Evolutionary conservation across 768 basidiomycete species (phyloP).

Genomic region (Lactarius deliciosus): DNA sequence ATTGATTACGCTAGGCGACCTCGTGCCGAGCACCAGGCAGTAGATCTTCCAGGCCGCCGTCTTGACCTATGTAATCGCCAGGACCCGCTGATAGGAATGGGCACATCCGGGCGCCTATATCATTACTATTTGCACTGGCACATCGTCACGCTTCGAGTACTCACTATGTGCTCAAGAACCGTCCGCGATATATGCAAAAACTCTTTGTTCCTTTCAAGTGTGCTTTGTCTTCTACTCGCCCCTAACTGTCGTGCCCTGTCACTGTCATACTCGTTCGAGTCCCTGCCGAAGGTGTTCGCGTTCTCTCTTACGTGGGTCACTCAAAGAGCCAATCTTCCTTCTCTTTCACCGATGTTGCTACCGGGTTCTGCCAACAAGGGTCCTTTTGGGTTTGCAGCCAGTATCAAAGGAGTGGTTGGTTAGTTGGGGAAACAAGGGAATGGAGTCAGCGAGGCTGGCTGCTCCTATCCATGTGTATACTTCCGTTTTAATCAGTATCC

Average conservation of each 20-base stretch:
- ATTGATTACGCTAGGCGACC: conserved; percentile 6
- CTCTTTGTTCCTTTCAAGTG: not conserved
- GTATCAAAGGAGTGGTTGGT: not conserved
- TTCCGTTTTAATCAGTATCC: not conserved
- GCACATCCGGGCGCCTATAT: conserved; percentile 9
- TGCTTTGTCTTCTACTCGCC: conserved; percentile 5
- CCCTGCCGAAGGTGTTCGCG: conserved; percentile 1
- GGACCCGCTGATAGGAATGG: not conserved
- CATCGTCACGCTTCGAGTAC: not conserved
- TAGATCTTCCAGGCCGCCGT: not conserved
- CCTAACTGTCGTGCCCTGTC: conserved; percentile 20
- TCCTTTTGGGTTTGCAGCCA: not conserved
- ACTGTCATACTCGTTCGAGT: conserved; percentile 3
- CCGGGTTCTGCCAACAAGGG: not conserved
- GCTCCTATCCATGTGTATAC: not conserved
- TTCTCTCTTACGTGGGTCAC: conserved; percentile 16
- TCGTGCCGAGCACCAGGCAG: conserved; percentile 20
- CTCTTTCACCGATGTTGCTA: conserved; percentile 10
- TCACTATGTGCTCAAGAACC: not conserved
- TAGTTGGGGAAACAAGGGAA: not conserved
- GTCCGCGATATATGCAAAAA: not conserved
- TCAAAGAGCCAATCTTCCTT: conserved; percentile 10
- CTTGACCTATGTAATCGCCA: not conserved
- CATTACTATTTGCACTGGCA: conserved; percentile 16
- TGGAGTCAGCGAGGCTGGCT: not conserved